These are phyloP conservation scores for Penicillium cataractarum DNA, from an alignment of 495 filamentous ascomycete genomes.

Conservation along the genomic window DNA sequence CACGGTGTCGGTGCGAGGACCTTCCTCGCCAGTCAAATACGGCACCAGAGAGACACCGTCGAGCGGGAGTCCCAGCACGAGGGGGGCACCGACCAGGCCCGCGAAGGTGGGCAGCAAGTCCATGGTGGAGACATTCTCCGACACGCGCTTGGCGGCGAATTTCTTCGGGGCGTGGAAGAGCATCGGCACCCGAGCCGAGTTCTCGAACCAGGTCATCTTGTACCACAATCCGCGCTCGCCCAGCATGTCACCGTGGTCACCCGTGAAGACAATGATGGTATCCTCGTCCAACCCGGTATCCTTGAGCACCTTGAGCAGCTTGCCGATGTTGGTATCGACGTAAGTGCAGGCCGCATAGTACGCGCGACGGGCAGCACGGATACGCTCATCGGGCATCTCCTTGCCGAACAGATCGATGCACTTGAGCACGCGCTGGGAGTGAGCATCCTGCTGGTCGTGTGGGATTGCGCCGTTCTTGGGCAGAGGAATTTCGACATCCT, in stretches of 20 bases:
- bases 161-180: conserved; percentile 70
- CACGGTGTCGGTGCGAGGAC: conserved; percentile 66
- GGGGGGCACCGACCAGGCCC: conserved; percentile 69
- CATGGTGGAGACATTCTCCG: conserved; percentile 79
- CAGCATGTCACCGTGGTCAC: conserved; percentile 92
- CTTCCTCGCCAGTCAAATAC: conserved; percentile 63
- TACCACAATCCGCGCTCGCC: conserved; percentile 90
- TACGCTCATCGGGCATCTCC: conserved; percentile 75
- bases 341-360: conserved; percentile 91
- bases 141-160: conserved; percentile 69
- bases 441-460: conserved; percentile 77
- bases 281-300: conserved; percentile 75
- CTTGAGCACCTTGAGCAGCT: conserved; percentile 71
- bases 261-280: conserved; percentile 84
- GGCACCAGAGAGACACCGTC: conserved; percentile 76
- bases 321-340: conserved; percentile 84
- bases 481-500: conserved; percentile 80
- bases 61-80: conserved; percentile 67
- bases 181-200: conserved; percentile 80
- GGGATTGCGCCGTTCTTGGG: conserved; percentile 71
- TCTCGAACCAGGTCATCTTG: conserved; percentile 92
- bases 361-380: conserved; percentile 75
- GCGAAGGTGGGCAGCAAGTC: conserved; percentile 85
- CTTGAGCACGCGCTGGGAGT: conserved; percentile 78
- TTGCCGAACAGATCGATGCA: conserved; percentile 80